Evolutionary conservation across 2,329 filamentous ascomycete genomes (phyloP).

Genomic region (Beauveria brongniartii): DNA sequence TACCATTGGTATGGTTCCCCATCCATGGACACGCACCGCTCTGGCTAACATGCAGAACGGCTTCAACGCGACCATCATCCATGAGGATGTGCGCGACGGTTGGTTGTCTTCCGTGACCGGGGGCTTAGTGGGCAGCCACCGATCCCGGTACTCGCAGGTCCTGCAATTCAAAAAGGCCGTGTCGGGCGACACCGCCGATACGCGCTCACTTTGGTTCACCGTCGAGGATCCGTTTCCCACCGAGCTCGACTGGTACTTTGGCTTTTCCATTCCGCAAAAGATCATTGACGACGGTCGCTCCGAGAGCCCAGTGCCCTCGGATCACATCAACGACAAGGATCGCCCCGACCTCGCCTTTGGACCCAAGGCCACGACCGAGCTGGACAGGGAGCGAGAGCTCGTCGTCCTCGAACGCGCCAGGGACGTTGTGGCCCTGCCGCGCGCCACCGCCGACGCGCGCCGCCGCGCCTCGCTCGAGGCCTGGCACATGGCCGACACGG

Average conservation of each 20-base stretch:
- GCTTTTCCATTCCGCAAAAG: conserved; percentile 65
- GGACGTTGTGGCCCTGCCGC: conserved; percentile 42
- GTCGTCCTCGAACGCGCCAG: conserved; percentile 40
- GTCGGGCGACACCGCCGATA: conserved; percentile 55
- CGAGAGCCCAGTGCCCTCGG: conserved; percentile 18
- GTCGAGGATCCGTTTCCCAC: conserved; percentile 55
- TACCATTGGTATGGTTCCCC: conserved; percentile 80
- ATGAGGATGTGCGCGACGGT: conserved; percentile 62
- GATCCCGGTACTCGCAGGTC: conserved; percentile 55
- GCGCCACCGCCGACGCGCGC: conserved; percentile 34
- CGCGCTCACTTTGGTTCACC: conserved; percentile 71
- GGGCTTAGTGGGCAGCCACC: conserved; percentile 54
- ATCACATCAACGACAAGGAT: conserved; percentile 14
- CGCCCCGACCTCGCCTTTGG: conserved; percentile 35
- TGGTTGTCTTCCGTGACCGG: conserved; percentile 71
- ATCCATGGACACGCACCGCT: conserved; percentile 76
- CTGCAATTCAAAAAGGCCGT: conserved; percentile 75
- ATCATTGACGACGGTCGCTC: conserved; percentile 33
- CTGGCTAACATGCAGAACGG: conserved; percentile 55
- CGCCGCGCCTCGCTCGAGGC: conserved; percentile 51
- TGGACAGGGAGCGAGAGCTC: conserved; percentile 45
- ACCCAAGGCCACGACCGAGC: conserved; percentile 39
- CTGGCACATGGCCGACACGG: conserved; percentile 65
- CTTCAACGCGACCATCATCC: conserved; percentile 57
- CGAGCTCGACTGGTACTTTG: conserved; percentile 86